phyloP scores from a whole-genome alignment of 1,139 yeast species.

The Magnusiomyces paraingens region DNA sequence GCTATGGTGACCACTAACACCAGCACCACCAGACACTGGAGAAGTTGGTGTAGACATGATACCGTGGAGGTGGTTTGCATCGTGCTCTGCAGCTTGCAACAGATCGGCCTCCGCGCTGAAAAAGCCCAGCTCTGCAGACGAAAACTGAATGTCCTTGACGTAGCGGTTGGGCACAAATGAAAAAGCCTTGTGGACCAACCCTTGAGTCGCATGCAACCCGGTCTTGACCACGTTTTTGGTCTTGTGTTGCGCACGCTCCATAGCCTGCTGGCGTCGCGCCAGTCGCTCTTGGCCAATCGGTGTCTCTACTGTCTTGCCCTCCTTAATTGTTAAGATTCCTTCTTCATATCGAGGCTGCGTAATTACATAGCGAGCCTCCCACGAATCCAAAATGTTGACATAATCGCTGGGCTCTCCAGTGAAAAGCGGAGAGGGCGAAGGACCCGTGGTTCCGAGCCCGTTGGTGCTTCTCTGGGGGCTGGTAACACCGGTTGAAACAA shows the following conservation, averaged over 20 bases:
- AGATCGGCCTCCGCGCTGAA: conserved; percentile 16
- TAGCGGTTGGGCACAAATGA: conserved; percentile 5
- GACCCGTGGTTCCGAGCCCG: conserved; percentile 7
- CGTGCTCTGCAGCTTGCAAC: neutral
- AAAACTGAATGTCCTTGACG: conserved; percentile 14
- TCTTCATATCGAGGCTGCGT: conserved; percentile 29
- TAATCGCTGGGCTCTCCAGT: conserved; percentile 16
- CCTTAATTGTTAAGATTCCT: conserved; percentile 24
- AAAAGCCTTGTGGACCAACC: conserved; percentile 14
- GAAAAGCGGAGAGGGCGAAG: neutral
- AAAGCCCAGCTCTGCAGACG: conserved; percentile 15
- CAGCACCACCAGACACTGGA: neutral
- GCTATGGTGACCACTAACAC: neutral
- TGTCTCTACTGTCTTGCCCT: conserved; percentile 28
- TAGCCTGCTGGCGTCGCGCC: conserved; percentile 9
- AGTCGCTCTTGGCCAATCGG: conserved; percentile 22
- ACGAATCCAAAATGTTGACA: conserved; percentile 23
- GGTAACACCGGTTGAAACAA: neutral
- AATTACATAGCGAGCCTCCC: conserved; percentile 28
- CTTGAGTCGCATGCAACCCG: conserved; percentile 19
- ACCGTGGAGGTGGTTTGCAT: neutral
- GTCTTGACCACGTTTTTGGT: conserved; percentile 19
- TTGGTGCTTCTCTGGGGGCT: neutral
- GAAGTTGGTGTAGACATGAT: neutral
- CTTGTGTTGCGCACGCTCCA: conserved; percentile 21